Percentiles rank a stretch among this genome's conserved stretches.
Conservation (phyloP, 208 protist species). For the Leishmania martiniquensis region DNA sequence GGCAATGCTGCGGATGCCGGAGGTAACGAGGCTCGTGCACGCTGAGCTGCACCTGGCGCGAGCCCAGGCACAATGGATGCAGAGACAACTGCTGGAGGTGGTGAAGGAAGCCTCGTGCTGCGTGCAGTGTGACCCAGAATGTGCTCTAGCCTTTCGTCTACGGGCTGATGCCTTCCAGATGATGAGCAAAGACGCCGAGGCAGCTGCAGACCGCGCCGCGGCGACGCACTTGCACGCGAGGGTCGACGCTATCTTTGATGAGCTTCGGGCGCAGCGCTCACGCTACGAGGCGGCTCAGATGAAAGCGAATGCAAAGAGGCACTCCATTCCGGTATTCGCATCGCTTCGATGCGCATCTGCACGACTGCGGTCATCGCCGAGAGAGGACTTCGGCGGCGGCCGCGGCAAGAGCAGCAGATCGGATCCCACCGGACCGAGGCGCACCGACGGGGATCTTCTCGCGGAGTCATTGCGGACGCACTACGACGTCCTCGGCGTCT, state of each 20-base stretch:
- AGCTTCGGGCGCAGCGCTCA: constrained; percentile 39
- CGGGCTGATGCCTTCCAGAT: constrained; percentile 48
- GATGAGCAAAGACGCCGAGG: constrained; percentile 37
- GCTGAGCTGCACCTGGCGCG: constrained; percentile 49
- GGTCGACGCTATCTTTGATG: constrained; percentile 40
- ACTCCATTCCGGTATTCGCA: constrained; percentile 6
- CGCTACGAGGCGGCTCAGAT: constrained; percentile 4
- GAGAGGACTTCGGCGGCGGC: neutral
- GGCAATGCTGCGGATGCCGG: constrained; percentile 60
- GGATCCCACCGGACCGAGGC: neutral
- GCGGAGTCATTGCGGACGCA: constrained; percentile 29
- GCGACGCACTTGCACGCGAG: constrained; percentile 39
- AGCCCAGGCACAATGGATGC: constrained; percentile 48
- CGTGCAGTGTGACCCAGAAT: constrained; percentile 39
- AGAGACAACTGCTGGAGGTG: constrained; percentile 39
- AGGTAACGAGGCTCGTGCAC: constrained; percentile 42
- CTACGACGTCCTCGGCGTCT: constrained; percentile 73
- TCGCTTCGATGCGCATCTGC: neutral
- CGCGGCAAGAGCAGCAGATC: neutral
- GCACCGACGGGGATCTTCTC: neutral
- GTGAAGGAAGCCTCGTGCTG: constrained; percentile 70
- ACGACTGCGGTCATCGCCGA: neutral
- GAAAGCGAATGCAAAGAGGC: neutral
- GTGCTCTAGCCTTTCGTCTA: constrained; percentile 53
- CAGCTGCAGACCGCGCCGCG: constrained; percentile 48